Conservation (phyloP, 2,329 filamentous ascomycete genomes). For the Ophiostoma sp. region DNA sequence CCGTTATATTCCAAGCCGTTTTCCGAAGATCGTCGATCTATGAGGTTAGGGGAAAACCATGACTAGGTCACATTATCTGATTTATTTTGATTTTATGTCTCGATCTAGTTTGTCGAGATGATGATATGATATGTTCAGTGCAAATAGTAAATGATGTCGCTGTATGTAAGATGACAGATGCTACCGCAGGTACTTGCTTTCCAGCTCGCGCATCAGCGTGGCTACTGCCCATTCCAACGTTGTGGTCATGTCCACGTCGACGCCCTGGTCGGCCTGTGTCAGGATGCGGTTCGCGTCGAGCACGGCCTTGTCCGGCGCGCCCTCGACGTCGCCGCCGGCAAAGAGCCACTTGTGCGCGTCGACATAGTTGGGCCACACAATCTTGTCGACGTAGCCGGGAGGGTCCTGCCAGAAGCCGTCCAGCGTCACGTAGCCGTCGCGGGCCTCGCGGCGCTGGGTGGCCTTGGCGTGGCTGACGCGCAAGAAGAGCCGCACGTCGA, state of each 20-base stretch:
- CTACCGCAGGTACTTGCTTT: slow-evolving; percentile 18
- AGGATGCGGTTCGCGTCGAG: slow-evolving; percentile 39
- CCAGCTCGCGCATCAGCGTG: slow-evolving; percentile 48
- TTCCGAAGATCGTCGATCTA: slow-evolving; percentile 78
- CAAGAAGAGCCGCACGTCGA: slow-evolving; percentile 76
- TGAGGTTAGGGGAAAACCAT: slow-evolving; percentile 92
- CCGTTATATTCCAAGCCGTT: slow-evolving; percentile 88
- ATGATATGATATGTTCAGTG: no score
- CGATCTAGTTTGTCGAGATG: background rate
- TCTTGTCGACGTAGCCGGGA: slow-evolving; percentile 83
- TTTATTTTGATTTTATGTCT: background rate
- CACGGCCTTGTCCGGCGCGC: slow-evolving; percentile 44
- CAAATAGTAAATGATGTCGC: background rate
- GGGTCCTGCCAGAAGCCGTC: slow-evolving; percentile 96
- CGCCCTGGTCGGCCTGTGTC: slow-evolving; percentile 43
- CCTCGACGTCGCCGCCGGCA: slow-evolving; percentile 60
- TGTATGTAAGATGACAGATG: background rate
- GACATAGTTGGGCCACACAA: slow-evolving; percentile 96
- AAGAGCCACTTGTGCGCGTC: slow-evolving; percentile 78
- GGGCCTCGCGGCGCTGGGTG: slow-evolving; percentile 59
- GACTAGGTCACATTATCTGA: slow-evolving; percentile 59
- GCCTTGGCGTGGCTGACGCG: slow-evolving; percentile 61
- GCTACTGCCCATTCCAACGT: slow-evolving; percentile 66
- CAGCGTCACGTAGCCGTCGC: slow-evolving; percentile 71
- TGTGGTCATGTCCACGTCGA: slow-evolving; percentile 55